A percentile compares a stretch with the other conserved stretches of the same genome.
Conservation (phyloP, 2,329 filamentous ascomycete genomes). For the Scopulariopsis brevicaulis region DNA sequence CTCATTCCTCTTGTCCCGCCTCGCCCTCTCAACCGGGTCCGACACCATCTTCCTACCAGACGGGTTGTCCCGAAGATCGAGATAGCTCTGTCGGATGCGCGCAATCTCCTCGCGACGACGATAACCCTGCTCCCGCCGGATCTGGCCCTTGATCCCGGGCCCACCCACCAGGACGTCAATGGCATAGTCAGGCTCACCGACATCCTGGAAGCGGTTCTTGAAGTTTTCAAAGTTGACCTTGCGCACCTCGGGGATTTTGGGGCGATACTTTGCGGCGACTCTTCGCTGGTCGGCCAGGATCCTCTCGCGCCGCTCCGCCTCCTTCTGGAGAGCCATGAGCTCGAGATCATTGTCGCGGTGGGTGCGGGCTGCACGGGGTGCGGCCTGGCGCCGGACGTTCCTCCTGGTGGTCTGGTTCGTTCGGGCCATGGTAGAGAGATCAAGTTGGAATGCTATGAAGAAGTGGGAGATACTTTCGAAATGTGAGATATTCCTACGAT, state of each 20-base stretch:
- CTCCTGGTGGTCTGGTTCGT: not conserved
- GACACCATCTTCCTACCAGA: conserved; percentile 11
- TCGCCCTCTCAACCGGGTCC: conserved; percentile 6
- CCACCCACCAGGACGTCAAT: conserved; percentile 26
- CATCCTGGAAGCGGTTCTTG: conserved; percentile 25
- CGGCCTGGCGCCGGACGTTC: too few relatives aligned
- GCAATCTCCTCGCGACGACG: conserved; percentile 24
- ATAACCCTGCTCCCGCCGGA: conserved; percentile 23
- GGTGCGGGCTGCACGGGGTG: not conserved
- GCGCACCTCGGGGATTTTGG: conserved; percentile 14
- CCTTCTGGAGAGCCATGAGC: not conserved
- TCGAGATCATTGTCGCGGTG: not conserved
- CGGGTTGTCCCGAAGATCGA: not conserved
- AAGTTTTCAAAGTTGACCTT: conserved; percentile 30
- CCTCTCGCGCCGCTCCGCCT: not conserved
- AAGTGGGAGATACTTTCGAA: too few relatives aligned
- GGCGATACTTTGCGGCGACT: not conserved
- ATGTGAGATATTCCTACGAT: too few relatives aligned
- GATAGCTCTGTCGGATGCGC: conserved; percentile 14
- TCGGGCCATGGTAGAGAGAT: not conserved
- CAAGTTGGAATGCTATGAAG: too few relatives aligned
- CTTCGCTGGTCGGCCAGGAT: not conserved
- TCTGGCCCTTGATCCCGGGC: conserved; percentile 20
- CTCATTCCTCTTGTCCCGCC: conserved; percentile 12
- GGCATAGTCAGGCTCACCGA: conserved; percentile 21